Evolutionary conservation across 192 early-diverging fungal genomes (phyloP), one percentile per base, ranked within the genome.

Genomic region (Umbelopsis sp.): DNA sequence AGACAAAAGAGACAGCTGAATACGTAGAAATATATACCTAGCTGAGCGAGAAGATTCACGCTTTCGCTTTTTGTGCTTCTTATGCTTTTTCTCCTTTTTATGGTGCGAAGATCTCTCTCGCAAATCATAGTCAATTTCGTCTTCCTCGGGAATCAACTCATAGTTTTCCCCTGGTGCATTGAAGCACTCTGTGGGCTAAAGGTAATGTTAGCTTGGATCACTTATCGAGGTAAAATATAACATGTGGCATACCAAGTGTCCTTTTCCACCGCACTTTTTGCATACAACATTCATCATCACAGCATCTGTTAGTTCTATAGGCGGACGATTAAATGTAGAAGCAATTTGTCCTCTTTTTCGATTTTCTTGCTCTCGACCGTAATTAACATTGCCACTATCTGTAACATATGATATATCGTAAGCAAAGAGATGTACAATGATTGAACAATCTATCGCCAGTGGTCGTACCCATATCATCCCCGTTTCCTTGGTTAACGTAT

Each of bases 1-100:
- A 37, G 11, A 1, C 55, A 13, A 35, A 18, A 15, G 20, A 27
- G 27, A 30, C 30, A 12, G 25, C 30, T 35, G 10, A 30, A 25
- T 25, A 16, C 4, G 8, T 41, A 41, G 37, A 10, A 10, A 6
- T 41, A 41, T 12, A 33, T 61, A 61, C 55, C 55, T 61, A 6
- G 30, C 27, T 35, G 55, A 61, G 9, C 55, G 25, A 4, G 55
- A 61, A 35, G 55, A 33, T 55, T 84, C 80, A 13, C 71, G 64
- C 76, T 85, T 75, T 64, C 73, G 73, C 37, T 82, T 76, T 35
- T 85, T 82, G 23, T 82, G 78, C 51, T 86, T 85, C 64, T 89
- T 84, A 18, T 86, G 78, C 15, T 71, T 74, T 22, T 70, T 68
- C 13, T 70, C 72, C 23, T 49, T 35, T n/a, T 37, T 20, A 16